phyloP scores from a whole-genome alignment of 2,329 filamentous ascomycete genomes.

The Hymenoscyphus fructigenus region DNA sequence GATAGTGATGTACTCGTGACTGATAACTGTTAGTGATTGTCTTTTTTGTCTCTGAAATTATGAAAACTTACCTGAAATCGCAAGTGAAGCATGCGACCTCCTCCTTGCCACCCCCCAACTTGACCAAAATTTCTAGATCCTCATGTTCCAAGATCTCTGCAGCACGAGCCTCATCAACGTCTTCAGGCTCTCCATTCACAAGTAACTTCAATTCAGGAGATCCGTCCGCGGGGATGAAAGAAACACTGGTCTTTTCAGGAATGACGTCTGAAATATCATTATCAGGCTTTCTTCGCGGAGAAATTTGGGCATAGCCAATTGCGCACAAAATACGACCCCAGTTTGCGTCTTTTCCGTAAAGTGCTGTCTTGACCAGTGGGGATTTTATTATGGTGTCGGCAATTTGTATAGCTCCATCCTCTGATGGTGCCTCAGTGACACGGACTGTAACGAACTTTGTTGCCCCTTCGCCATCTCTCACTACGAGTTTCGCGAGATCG shows the following conservation, averaged over 20 bases:
- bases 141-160: slow-evolving; percentile 75
- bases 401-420: slow-evolving; percentile 72
- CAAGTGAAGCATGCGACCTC: slow-evolving; percentile 81
- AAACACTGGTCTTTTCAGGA: slow-evolving; percentile 72
- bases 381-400: slow-evolving; percentile 87
- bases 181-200: slow-evolving; percentile 76
- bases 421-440: slow-evolving; percentile 69
- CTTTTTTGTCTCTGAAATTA: neutral
- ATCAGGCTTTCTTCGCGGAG: slow-evolving; percentile 54
- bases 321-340: slow-evolving; percentile 97
- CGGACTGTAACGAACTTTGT: slow-evolving; percentile 97
- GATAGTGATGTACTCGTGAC: slow-evolving; percentile 67
- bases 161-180: slow-evolving; percentile 73
- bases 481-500: slow-evolving; percentile 86
- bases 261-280: slow-evolving; percentile 63
- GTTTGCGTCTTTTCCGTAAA: slow-evolving; percentile 97
- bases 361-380: slow-evolving; percentile 91
- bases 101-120: slow-evolving; percentile 65
- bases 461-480: slow-evolving; percentile 93
- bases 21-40: slow-evolving; percentile 27
- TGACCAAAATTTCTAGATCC: slow-evolving; percentile 76
- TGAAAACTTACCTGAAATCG: slow-evolving; percentile 70
- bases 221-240: slow-evolving; percentile 76
- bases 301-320: slow-evolving; percentile 74
- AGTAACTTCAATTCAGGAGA: slow-evolving; percentile 73